phyloP scores from a whole-genome alignment of 345 rosid species.

The Pugionium cornutum region DNA sequence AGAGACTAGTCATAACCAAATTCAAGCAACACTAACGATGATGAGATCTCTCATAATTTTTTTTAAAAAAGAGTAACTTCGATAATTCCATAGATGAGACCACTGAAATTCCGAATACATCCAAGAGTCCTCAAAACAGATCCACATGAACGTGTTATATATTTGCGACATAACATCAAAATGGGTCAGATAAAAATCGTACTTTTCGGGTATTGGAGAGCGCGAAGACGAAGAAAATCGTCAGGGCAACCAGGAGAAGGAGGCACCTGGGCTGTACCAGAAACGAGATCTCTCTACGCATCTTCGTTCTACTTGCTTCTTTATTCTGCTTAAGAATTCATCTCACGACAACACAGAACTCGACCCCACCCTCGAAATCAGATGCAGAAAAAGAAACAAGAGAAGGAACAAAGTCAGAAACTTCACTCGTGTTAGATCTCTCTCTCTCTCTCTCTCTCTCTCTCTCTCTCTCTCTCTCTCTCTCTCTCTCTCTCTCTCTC shows the following conservation, averaged over 20 bases:
- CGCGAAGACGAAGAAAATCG: constrained; percentile 57
- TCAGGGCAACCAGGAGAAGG: constrained; percentile 49
- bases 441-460: not conserved
- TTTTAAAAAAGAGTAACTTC: not conserved
- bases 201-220: constrained; percentile 52
- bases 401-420: constrained; percentile 9
- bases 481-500: constrained; percentile 7
- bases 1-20: constrained; percentile 1
- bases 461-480: not conserved
- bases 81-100: constrained; percentile 12
- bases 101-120: not conserved
- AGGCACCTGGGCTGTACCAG: constrained; percentile 64
- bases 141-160: constrained; percentile 16
- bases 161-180: not conserved
- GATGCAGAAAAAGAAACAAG: not conserved
- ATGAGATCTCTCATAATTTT: constrained; percentile 27
- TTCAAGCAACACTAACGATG: constrained; percentile 6
- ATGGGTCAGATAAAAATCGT: constrained; percentile 3
- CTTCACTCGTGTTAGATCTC: constrained; percentile 27
- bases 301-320: constrained; percentile 26
- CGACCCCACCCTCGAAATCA: constrained; percentile 20
- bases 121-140: constrained; percentile 23
- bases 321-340: constrained; percentile 28
- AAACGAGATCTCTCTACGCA: constrained; percentile 65
- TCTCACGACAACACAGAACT: constrained; percentile 20